A percentile compares a stretch with the other conserved stretches of the same genome.
Evolutionary conservation across 176 grass and related monocot species (phyloP).

Genomic region (Lolium rigidum): DNA sequence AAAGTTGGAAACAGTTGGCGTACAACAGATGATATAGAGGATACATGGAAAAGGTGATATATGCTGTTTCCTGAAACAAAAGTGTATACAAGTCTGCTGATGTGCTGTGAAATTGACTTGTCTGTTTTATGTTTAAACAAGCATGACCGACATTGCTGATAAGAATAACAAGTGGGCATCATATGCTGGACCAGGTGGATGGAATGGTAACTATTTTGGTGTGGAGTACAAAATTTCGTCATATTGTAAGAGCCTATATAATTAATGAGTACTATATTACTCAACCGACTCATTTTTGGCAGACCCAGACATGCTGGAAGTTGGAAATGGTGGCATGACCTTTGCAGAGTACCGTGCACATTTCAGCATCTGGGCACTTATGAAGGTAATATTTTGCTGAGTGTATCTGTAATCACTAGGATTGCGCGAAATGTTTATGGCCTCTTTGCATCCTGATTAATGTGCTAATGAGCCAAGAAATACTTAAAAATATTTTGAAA

Average conservation of each 20-base stretch:
- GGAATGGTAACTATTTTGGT: conserved; percentile 79
- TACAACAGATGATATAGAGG: conserved; percentile 86
- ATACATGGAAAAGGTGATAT: conserved; percentile 88
- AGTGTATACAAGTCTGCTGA: neutral
- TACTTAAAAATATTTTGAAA: neutral
- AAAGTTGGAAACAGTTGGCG: conserved; percentile 98
- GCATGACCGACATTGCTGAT: conserved; percentile 95
- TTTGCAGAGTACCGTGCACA: conserved; percentile 82
- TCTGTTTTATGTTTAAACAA: conserved; percentile 54
- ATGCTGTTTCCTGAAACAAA: conserved; percentile 3
- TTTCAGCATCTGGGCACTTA: conserved; percentile 98
- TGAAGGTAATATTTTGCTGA: conserved; percentile 63
- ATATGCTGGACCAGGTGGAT: conserved; percentile 95
- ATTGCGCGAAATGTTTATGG: neutral
- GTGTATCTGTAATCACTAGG: neutral
- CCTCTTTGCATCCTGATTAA: neutral
- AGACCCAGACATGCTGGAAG: conserved; percentile 98
- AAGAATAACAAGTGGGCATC: conserved; percentile 97
- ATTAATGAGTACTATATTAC: neutral
- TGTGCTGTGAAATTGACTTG: conserved; percentile 43
- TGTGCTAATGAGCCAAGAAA: neutral
- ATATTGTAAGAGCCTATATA: neutral
- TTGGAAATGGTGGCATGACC: conserved; percentile 91
- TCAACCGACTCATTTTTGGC: conserved; percentile 3
- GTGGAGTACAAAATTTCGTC: neutral